Evolutionary conservation across 495 filamentous ascomycete species (phyloP).

Genomic region (Daldinia decipiens): DNA sequence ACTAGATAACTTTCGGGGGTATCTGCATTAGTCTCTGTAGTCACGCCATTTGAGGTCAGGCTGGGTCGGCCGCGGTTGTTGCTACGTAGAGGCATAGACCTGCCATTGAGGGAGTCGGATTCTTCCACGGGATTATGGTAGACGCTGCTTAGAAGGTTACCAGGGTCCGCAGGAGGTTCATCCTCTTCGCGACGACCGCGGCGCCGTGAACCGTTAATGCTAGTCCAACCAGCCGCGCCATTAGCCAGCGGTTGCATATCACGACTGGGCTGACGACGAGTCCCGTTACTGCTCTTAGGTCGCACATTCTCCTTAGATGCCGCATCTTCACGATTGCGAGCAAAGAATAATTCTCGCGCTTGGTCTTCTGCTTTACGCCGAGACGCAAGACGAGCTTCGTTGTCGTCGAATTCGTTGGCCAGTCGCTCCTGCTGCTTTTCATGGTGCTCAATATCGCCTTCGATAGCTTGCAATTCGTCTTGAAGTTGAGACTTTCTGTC

Average conservation of each 20-base stretch:
- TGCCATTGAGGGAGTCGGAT: constrained; percentile 25
- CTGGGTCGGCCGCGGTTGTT: constrained; percentile 28
- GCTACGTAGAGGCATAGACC: constrained; percentile 38
- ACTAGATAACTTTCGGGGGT: constrained; percentile 4
- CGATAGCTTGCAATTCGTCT: constrained; percentile 21
- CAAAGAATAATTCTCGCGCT: constrained; percentile 31
- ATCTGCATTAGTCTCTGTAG: constrained; percentile 18
- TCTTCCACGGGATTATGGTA: constrained; percentile 49
- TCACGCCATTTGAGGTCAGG: constrained; percentile 12
- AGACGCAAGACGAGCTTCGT: not conserved
- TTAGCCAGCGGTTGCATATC: constrained; percentile 29
- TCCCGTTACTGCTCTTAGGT: constrained; percentile 30
- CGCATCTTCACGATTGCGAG: constrained; percentile 24
- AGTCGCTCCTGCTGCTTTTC: constrained; percentile 39
- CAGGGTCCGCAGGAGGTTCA: constrained; percentile 43
- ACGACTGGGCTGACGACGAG: constrained; percentile 25
- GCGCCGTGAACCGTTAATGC: constrained; percentile 43
- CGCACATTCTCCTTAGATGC: constrained; percentile 25
- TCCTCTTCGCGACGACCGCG: constrained; percentile 42
- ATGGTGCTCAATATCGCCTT: constrained; percentile 23
- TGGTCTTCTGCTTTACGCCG: constrained; percentile 40
- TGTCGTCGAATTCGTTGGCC: constrained; percentile 34
- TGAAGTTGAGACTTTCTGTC: constrained; percentile 31
- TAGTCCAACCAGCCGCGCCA: constrained; percentile 40
- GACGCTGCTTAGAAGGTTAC: constrained; percentile 47